Conservation (phyloP, 129 eudicot genomes). For the Artemisia argyi region DNA sequence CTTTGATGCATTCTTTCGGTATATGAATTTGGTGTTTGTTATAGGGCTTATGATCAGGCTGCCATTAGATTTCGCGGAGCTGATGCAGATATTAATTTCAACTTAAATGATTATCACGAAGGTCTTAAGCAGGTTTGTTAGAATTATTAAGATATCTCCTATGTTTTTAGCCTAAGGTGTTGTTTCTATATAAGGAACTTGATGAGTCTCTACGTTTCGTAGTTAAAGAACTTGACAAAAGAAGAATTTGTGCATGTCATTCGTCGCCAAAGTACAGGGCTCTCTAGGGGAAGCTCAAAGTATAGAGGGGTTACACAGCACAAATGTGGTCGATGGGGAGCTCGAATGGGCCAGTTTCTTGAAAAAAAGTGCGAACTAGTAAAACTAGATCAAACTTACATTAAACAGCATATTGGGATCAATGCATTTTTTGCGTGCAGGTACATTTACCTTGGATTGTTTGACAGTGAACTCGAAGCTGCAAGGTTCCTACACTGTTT, state of each 20-base stretch:
- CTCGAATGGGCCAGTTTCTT: conserved; percentile 73
- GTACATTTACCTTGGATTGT: conserved; percentile 80
- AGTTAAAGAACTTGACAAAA: conserved; percentile 30
- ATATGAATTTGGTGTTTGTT: conserved; percentile 21
- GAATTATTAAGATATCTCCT: not conserved
- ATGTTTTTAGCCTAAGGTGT: conserved; percentile 20
- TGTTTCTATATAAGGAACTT: conserved; percentile 31
- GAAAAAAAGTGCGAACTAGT: conserved; percentile 50
- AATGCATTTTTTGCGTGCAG: conserved; percentile 31
- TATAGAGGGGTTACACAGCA: conserved; percentile 68
- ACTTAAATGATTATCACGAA: conserved; percentile 56
- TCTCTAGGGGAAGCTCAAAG: conserved; percentile 64
- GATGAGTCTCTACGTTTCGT: conserved; percentile 18
- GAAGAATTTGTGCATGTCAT: conserved; percentile 56
- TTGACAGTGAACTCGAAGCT: conserved; percentile 76
- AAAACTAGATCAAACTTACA: not conserved
- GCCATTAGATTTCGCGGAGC: conserved; percentile 75
- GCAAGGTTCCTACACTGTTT: conserved; percentile 48
- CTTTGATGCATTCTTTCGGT: conserved; percentile 24
- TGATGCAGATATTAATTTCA: conserved; percentile 70
- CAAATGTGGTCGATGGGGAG: conserved; percentile 80
- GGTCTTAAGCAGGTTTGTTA: conserved; percentile 60
- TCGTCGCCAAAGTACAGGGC: conserved; percentile 73
- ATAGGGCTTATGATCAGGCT: conserved; percentile 79
- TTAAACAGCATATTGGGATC: not conserved